These are phyloP conservation scores for Penicillium cataractarum DNA, from an alignment of 495 filamentous ascomycete species.

Conservation along the genomic window DNA sequence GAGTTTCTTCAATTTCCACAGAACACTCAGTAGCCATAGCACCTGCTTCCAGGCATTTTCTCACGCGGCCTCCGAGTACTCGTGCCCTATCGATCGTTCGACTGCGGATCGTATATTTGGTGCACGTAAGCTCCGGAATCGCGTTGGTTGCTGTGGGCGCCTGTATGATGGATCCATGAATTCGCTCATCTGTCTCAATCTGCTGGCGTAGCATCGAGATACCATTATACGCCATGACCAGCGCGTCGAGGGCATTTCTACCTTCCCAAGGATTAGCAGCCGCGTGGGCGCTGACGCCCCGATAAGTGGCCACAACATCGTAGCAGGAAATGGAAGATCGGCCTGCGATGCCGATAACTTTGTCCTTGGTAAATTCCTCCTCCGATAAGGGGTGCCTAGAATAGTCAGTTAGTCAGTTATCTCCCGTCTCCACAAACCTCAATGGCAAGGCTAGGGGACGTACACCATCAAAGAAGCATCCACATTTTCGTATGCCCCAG, in stretches of 20 bases:
- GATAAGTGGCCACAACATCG: background rate
- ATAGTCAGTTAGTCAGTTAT: background rate
- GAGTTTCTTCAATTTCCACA: background rate
- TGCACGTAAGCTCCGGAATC: background rate
- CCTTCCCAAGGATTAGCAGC: constrained; percentile 8
- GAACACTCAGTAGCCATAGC: constrained; percentile 52
- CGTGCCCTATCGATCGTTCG: background rate
- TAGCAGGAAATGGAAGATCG: constrained; percentile 5
- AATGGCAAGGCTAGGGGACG: background rate
- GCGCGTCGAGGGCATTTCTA: constrained; percentile 4
- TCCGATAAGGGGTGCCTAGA: constrained; percentile 3
- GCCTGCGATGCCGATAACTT: background rate
- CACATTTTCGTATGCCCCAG: constrained; percentile 58
- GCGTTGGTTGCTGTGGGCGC: background rate
- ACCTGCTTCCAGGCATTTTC: constrained; percentile 52
- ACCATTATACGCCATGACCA: constrained; percentile 4
- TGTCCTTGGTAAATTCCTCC: background rate
- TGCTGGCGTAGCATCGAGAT: constrained; percentile 9
- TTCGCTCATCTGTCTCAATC: constrained; percentile 4
- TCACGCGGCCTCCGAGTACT: constrained; percentile 40
- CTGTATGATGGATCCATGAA: background rate
- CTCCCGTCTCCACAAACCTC: background rate
- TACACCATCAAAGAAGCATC: constrained; percentile 58
- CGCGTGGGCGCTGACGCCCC: constrained; percentile 22
- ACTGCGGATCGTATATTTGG: constrained; percentile 3